Base-by-base conservation (phyloP, 75 land plant genomes). In the Picea sitchensis region DNA sequence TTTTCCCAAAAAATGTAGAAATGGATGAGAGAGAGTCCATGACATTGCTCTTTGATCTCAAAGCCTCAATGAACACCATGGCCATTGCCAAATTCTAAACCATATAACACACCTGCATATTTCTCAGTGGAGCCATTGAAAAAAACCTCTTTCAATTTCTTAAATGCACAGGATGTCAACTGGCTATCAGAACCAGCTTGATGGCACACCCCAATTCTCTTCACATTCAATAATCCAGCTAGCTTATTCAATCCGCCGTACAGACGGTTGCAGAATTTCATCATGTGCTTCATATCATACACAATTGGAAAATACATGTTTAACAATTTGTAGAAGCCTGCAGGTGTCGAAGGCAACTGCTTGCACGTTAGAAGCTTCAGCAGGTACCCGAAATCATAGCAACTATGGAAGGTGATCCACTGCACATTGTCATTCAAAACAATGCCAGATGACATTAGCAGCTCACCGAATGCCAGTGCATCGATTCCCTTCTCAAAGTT, bases 331-430 rank as follows among this genome's bases (percentile, higher is more conserved):
- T 85, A n/a, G 79, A 91, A 91, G 2, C 79, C 83, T 12, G 51
- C 82, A 51, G 81, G 57, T 5, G 51, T 51, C 2, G 17, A 68
- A 20, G 97, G 95, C 80, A 94, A 61, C 5, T 34, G 36, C 78
- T 86, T 82, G 76, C 87, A 84, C 51, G 91, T 94, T 79, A 94
- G 90, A 60, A 91, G 79, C 82, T 92, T 94, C 58, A 94, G 80
- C 76, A 92, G 76, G 82, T 92, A 92, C 62, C 81, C 93, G 74
- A 92, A 92, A 60, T 92, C 91, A 76, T 90, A 92, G 20, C 86
- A 83, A 81, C 95, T 79, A 82, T 92, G 92, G 78, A 92, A 92
- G 65, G 92, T 82, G 34, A 90, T 81, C 92, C 92, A 92, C 15
- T 60, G 64, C 26, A 92, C 85, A 26, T 15, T 57, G 32, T 83